Percentiles rank a stretch among this genome's conserved stretches.
Conservation (phyloP, 495 filamentous ascomycete genomes). For the Bombardia bombarda region DNA sequence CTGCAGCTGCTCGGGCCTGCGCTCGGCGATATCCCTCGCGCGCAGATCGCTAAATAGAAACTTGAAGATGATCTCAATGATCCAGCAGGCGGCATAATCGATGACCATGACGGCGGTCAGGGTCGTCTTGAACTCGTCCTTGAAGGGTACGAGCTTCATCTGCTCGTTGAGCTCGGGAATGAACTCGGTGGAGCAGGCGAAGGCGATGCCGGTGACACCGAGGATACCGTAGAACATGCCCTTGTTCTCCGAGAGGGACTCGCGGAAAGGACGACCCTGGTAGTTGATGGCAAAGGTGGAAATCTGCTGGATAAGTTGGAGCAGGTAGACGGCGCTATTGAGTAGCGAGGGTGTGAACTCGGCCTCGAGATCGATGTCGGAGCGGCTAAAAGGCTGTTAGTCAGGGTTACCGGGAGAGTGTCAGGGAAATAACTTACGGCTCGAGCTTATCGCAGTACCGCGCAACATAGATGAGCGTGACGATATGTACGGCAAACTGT, state of each 20-base stretch:
- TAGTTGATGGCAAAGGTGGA: conserved; percentile 99
- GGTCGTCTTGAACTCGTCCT: conserved; percentile 76
- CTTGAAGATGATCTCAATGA: conserved; percentile 87
- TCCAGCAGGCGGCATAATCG: conserved; percentile 83
- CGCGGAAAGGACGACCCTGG: conserved; percentile 95
- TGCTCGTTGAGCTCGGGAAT: conserved; percentile 92
- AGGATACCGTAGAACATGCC: conserved; percentile 98
- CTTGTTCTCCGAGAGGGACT: conserved; percentile 88
- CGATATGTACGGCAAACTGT: conserved; percentile 95
- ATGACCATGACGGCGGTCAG: conserved; percentile 80
- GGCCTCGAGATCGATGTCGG: conserved; percentile 80
- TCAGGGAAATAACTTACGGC: conserved; percentile 50
- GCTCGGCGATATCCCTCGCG: conserved; percentile 86
- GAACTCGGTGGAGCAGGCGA: conserved; percentile 94
- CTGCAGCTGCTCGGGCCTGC: conserved; percentile 81
- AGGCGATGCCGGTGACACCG: conserved; percentile 79
- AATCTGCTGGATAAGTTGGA: conserved; percentile 98
- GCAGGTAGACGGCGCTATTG: conserved; percentile 94
- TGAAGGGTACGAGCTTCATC: conserved; percentile 91
- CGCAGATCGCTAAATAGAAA: conserved; percentile 79
- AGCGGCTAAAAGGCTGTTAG: conserved; percentile 46
- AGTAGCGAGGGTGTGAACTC: conserved; percentile 92
- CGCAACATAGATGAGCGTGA: conserved; percentile 88
- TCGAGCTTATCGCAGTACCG: conserved; percentile 75
- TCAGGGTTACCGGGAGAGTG: neutral